Evolutionary conservation across 768 basidiomycete species (phyloP).

Genomic region (Cystobasidium onofrii): DNA sequence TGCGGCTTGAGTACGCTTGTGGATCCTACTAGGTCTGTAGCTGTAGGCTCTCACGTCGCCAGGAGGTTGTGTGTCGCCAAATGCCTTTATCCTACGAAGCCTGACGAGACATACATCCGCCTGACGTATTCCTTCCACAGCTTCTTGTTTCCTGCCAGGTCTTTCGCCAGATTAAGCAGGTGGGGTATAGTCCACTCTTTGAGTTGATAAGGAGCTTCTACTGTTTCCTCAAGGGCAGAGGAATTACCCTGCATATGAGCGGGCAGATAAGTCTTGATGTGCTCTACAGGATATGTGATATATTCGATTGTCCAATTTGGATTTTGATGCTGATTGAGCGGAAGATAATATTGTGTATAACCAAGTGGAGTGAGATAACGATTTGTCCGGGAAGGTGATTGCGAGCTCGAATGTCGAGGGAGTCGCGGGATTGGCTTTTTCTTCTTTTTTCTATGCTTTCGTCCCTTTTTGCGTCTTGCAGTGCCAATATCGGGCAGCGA

Average conservation of each 20-base stretch:
- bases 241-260: constrained; percentile 46
- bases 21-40: too few species aligned
- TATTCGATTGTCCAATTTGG: constrained; percentile 46
- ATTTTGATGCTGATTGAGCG: neutral
- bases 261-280: constrained; percentile 24
- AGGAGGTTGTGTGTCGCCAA: too few species aligned
- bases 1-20: too few species aligned
- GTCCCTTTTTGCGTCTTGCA: constrained; percentile 47
- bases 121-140: constrained; percentile 59
- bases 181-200: constrained; percentile 66
- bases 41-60: too few species aligned
- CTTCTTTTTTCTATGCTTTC: constrained; percentile 58
- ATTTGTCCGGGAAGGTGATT: constrained; percentile 66
- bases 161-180: constrained; percentile 62
- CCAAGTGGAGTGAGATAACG: constrained; percentile 65
- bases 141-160: constrained; percentile 51
- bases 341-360: constrained; percentile 64
- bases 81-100: neutral
- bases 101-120: constrained; percentile 60
- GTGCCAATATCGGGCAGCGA: neutral
- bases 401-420: constrained; percentile 54
- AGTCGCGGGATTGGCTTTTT: constrained; percentile 53
- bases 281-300: constrained; percentile 51
- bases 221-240: constrained; percentile 47
- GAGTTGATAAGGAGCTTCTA: constrained; percentile 62